A percentile compares a stretch with the other conserved stretches of the same genome.
Conservation (phyloP, 2,329 filamentous ascomycete species). For the Whalleya microplaca region DNA sequence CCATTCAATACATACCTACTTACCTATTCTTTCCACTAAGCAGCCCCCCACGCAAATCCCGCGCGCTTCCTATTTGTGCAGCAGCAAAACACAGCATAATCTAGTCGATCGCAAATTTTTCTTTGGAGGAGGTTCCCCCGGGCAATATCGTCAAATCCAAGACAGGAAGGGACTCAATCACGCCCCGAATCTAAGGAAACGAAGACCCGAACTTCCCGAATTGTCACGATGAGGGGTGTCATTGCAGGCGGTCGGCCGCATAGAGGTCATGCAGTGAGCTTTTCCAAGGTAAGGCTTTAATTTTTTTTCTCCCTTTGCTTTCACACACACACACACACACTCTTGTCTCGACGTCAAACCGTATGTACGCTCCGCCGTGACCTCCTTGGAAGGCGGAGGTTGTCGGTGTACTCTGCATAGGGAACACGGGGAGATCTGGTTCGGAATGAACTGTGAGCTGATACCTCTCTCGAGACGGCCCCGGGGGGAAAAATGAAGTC, state of each 20-base stretch:
- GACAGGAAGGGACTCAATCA: constrained; percentile 5
- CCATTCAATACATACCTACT: no score
- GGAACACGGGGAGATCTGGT: constrained; percentile 1
- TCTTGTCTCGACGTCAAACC: neutral
- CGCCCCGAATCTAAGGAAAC: constrained; percentile 9
- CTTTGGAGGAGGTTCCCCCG: neutral
- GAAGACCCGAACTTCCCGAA: constrained; percentile 11
- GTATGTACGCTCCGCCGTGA: neutral
- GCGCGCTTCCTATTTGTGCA: neutral
- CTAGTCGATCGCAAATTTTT: neutral
- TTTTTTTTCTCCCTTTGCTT: neutral
- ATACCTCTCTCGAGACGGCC: neutral
- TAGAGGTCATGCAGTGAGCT: constrained; percentile 30
- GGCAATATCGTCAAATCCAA: neutral
- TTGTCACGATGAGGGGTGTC: constrained; percentile 29
- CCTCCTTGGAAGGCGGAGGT: no score
- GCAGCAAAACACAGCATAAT: neutral
- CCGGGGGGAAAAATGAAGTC: constrained; percentile 2
- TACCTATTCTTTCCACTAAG: neutral
- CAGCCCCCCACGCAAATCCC: neutral
- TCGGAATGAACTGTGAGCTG: neutral
- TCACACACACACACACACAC: no score
- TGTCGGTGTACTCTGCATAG: no score
- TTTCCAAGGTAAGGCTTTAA: constrained; percentile 30
- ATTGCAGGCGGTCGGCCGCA: constrained; percentile 27